Evolutionary conservation across 106 monocot genomes (phyloP).

Genomic region (Dendrobium nobile): DNA sequence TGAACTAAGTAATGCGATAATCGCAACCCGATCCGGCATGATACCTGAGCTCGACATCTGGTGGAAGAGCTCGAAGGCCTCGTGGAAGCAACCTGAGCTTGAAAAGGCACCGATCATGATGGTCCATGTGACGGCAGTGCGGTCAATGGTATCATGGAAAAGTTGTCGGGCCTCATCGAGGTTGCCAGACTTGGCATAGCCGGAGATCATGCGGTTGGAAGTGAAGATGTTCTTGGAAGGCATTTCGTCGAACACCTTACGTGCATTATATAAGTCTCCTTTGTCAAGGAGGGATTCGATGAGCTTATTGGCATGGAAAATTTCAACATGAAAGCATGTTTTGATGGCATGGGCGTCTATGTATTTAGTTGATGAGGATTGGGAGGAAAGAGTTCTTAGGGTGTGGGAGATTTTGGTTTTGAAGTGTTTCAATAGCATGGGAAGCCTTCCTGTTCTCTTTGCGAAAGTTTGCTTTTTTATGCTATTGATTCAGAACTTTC

Average conservation of each 20-base stretch:
- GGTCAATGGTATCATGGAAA: slow-evolving; percentile 33
- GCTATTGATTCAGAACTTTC: no score
- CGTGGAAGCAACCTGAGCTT: not conserved
- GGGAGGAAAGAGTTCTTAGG: slow-evolving; percentile 1
- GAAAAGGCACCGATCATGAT: slow-evolving; percentile 62
- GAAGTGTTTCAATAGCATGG: slow-evolving; percentile 8
- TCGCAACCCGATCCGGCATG: slow-evolving; percentile 41
- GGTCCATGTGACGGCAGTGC: slow-evolving; percentile 76
- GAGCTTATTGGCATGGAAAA: slow-evolving; percentile 31
- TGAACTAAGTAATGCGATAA: slow-evolving; percentile 37
- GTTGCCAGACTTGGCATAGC: slow-evolving; percentile 49
- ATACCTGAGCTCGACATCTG: slow-evolving; percentile 35
- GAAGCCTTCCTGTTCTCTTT: not conserved
- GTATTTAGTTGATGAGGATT: not conserved
- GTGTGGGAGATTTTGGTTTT: slow-evolving; percentile 12
- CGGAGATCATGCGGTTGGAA: slow-evolving; percentile 65
- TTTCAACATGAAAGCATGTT: slow-evolving; percentile 44
- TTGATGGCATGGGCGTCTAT: slow-evolving; percentile 49
- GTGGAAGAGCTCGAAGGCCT: slow-evolving; percentile 38
- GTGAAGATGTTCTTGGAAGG: slow-evolving; percentile 53
- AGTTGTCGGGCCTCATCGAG: slow-evolving; percentile 41
- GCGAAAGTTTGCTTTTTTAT: no score
- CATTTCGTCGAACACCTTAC: slow-evolving; percentile 74
- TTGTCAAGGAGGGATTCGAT: slow-evolving; percentile 29
- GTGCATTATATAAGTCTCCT: slow-evolving; percentile 31